phyloP scores from a whole-genome alignment of 106 monocot genomes.

The Apostasia ramifera region DNA sequence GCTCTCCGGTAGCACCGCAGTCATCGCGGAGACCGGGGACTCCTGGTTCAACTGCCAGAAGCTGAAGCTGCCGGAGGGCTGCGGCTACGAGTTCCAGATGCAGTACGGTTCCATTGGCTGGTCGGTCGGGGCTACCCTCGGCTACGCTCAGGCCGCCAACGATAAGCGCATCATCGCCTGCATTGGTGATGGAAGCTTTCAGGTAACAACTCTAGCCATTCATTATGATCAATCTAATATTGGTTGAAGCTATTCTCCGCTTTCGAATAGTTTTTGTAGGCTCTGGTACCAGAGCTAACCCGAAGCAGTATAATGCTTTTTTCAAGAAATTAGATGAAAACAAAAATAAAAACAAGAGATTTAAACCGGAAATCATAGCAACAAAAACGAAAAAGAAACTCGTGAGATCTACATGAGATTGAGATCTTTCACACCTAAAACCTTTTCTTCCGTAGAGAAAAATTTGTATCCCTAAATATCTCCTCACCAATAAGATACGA shows the following conservation, averaged over 20 bases:
- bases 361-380: too few species aligned
- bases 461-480: too few species aligned
- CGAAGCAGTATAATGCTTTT: background rate
- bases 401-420: too few species aligned
- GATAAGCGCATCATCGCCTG: conserved; percentile 14
- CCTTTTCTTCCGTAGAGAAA: too few species aligned
- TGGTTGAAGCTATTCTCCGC: background rate
- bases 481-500: too few species aligned
- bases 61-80: conserved; percentile 16
- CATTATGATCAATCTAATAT: background rate
- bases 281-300: background rate
- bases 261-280: background rate
- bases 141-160: conserved; percentile 20
- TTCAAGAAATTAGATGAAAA: background rate
- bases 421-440: too few species aligned
- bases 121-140: conserved; percentile 18
- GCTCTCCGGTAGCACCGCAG: conserved; percentile 7
- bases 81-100: conserved; percentile 25
- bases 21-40: conserved; percentile 19
- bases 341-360: too few species aligned
- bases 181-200: conserved; percentile 25
- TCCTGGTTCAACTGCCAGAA: conserved; percentile 28
- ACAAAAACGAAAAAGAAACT: too few species aligned
- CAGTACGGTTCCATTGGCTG: conserved; percentile 24
- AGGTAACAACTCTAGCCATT: conserved; percentile 4